Conservation (phyloP, 73 alveolate genomes). For the Tetrahymena thermophila region DNA sequence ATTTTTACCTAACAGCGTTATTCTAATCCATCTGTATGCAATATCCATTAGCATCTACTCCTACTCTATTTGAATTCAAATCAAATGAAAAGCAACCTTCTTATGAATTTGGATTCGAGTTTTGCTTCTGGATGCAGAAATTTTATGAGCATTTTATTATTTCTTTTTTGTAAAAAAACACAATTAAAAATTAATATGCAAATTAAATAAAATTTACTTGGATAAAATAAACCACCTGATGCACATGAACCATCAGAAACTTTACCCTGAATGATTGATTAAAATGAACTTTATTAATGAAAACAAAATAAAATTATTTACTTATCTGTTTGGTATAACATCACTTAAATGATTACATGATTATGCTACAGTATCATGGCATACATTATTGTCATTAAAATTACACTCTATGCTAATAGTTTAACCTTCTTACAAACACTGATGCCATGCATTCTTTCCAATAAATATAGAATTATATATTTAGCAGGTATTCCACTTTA, state of each 20-base stretch:
- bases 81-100: not conserved
- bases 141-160: not conserved
- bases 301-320: not conserved
- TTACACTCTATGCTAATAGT: not conserved
- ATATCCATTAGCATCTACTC: not conserved
- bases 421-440: not conserved
- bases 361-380: not conserved
- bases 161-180: not conserved
- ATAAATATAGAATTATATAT: not conserved
- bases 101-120: not conserved
- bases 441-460: not conserved
- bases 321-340: not conserved
- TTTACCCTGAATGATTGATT: not conserved
- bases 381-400: not conserved
- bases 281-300: not conserved
- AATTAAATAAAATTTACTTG: not conserved
- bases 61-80: not conserved
- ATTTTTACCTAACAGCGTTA: not conserved
- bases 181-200: not conserved
- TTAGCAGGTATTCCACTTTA: not conserved
- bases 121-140: not conserved
- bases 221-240: not conserved
- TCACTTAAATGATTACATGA: not conserved
- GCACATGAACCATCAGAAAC: not conserved
- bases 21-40: not conserved